Base-by-base conservation (phyloP, 164 flowering plant genomes). In the Umbilicus rupestris region DNA sequence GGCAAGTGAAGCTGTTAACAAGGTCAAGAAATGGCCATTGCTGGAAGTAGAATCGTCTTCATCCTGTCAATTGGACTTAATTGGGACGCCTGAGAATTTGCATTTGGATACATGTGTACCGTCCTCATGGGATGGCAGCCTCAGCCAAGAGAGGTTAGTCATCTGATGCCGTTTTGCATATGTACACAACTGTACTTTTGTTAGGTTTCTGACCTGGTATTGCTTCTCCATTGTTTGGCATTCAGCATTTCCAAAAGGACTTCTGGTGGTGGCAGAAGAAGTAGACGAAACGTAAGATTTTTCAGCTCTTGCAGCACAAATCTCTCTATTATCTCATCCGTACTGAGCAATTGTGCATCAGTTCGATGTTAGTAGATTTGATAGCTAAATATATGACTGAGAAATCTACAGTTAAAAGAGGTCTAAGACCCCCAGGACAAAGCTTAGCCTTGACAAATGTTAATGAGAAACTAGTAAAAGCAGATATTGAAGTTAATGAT, bases 231-330 rank as follows among this genome's bases (percentile, higher is more conserved):
- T 42, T n/a, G 45, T 37, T 59, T 74, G 63, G 31, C 68, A 62
- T 57, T 70, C 63, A 84, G 87, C 68, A 46, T 78, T 66, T 82
- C 84, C 19, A 85, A 86, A 75, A 83, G 85, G 65, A 73, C 75
- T 45, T 88, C 89, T 26, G 75, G 71, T 71, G 89, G 91, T 45
- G 85, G 93, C 22, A 69, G 82, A 49, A 77, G 85, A 72, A 85
- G 88, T 79, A 69, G 96, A 65, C 71, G 94, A 77, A 88, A 81
- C 73, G 99, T 95, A 82, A 80, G 89, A 30, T 52, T 67, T 49
- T 60, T 10, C 1, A 39, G 19, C 7, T 59, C 17, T 62, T 10
- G 0, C 37, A 17, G 4, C 28, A n/a, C 26, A 24, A 22, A 55
- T 24, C 22, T 55, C n/a, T n/a, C n/a, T n/a, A n/a, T n/a, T n/a